Percentiles rank a stretch among this genome's conserved stretches.
These are phyloP conservation scores for Verticillium alfalfae DNA, from an alignment of 2,329 filamentous ascomycete species.

Conservation along the genomic window DNA sequence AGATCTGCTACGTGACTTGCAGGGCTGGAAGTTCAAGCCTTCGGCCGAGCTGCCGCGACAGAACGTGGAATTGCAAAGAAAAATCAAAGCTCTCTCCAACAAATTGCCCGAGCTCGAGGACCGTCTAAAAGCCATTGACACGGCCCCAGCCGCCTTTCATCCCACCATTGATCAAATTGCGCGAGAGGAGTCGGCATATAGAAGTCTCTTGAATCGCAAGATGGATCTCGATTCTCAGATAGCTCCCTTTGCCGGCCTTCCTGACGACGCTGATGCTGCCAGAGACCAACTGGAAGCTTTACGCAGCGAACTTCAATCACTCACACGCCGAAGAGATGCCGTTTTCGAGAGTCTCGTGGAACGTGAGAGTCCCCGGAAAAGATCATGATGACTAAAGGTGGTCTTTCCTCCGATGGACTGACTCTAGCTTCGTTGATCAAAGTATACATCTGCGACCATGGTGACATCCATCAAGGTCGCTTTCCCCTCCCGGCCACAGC, in stretches of 20 bases:
- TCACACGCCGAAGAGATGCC: conserved; percentile 61
- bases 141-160: conserved; percentile 24
- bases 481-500: conserved; percentile 62
- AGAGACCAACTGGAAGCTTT: conserved; percentile 64
- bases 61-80: conserved; percentile 70
- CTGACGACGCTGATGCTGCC: conserved; percentile 64
- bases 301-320: conserved; percentile 54
- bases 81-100: conserved; percentile 58
- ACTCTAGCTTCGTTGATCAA: background rate
- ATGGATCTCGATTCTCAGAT: conserved; percentile 58
- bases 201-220: conserved; percentile 51
- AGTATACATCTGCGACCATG: background rate
- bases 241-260: conserved; percentile 63
- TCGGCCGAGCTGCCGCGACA: conserved; percentile 56
- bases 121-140: conserved; percentile 37
- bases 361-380: conserved; percentile 48
- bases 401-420: background rate
- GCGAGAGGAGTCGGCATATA: conserved; percentile 52
- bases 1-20: conserved; percentile 34
- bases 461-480: conserved; percentile 26
- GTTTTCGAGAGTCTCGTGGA: conserved; percentile 71
- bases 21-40: conserved; percentile 43
- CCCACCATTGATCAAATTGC: conserved; percentile 53
- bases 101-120: conserved; percentile 65
- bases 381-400: conserved; percentile 14